A percentile compares a stretch with the other conserved stretches of the same genome.
Evolutionary conservation across 257 asterid species (phyloP).

Genomic region (Paraleonurus japonicus): DNA sequence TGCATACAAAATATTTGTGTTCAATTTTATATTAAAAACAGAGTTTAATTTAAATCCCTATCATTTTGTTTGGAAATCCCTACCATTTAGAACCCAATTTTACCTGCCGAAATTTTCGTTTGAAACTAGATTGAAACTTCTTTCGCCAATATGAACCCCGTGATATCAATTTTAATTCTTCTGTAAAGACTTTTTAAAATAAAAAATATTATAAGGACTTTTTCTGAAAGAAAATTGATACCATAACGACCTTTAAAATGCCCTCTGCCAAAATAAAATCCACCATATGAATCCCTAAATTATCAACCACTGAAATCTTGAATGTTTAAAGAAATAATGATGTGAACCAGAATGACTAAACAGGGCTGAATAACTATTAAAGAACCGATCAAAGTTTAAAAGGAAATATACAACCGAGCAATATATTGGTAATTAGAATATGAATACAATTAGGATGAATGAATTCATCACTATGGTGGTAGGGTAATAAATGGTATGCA

Average conservation of each 20-base stretch:
- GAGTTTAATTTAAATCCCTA: too few relatives aligned
- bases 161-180: too few relatives aligned
- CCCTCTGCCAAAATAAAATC: background rate
- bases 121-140: too few relatives aligned
- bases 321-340: background rate
- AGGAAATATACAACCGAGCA: background rate
- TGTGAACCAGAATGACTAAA: background rate
- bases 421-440: background rate
- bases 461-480: background rate
- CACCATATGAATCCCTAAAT: background rate
- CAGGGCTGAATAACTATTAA: background rate
- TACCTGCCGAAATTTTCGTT: too few relatives aligned
- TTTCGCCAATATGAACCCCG: too few relatives aligned
- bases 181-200: too few relatives aligned
- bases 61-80: too few relatives aligned
- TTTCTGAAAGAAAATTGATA: too few relatives aligned
- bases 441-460: conserved; percentile 9
- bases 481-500: conserved; percentile 8
- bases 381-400: background rate
- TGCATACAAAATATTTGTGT: too few relatives aligned
- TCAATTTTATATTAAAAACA: too few relatives aligned
- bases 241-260: background rate
- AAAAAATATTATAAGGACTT: too few relatives aligned
- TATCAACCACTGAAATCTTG: background rate
- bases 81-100: too few relatives aligned